Evolutionary conservation across 768 basidiomycete genomes (phyloP), one percentile per base, ranked within the genome.

Genomic region (Tylopilus cervinicoccineus): DNA sequence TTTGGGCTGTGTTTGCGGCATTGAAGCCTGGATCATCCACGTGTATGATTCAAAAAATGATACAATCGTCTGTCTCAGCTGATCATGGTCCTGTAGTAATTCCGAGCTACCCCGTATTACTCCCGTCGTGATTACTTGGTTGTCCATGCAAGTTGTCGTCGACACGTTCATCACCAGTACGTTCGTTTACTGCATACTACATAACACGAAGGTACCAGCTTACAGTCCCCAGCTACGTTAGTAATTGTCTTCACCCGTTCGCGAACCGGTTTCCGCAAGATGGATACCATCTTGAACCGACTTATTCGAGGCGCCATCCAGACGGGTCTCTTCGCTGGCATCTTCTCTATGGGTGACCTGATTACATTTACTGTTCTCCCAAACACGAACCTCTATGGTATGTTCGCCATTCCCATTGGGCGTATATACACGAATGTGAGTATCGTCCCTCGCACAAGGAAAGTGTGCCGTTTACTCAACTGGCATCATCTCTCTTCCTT

Each of bases 51-150:
- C 28, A 10, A 22, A 6, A 13, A n/a, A n/a, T n/a, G n/a, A n/a
- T n/a, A 23, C 5, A 24, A 17, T 5, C 28, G n/a, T 2, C 6
- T 0, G 13, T 8, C 1, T 27, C 14, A 12, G 16, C 40, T 56
- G 43, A 50, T 31, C 24, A 20, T 7, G 6, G 1, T 22, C 5
- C 3, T 22, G 17, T 37, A 80, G 76, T 74, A 22, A 63, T 27
- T 38, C 69, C 2, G 63, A 76, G 19, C 68, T 79, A 17, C 65
- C 59, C 4, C 65, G 66, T 20, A 54, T 79, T n/a, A 67, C 64
- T 6, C 68, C 68, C 2, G 67, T 70, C 31, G 76, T 76, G n/a
- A 74, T 67, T 11, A 70, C 70, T 28, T 78, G 77, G 78, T 60
- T 78, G 13, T 63, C 61, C 0, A 70, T 74, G 58, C 76, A 77